Conservation (phyloP, 495 filamentous ascomycete genomes). For the Penicillium herquei region DNA sequence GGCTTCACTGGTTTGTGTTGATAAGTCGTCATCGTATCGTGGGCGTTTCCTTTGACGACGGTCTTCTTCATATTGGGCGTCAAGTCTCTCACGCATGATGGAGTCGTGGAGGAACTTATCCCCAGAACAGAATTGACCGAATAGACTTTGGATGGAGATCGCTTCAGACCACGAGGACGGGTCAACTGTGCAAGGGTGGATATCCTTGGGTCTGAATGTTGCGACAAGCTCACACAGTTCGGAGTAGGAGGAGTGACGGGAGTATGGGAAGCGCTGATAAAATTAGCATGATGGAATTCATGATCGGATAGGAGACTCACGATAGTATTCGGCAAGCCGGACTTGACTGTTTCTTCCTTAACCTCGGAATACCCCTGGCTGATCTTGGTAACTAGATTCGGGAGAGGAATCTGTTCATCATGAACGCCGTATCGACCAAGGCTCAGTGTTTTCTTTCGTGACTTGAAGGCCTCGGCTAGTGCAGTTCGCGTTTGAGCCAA, state of each 20-base stretch:
- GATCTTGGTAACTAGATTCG: conserved; percentile 41
- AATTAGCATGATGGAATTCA: conserved; percentile 1
- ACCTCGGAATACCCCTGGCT: conserved; percentile 16
- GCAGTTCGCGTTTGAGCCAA: conserved; percentile 33
- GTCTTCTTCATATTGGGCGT: conserved; percentile 17
- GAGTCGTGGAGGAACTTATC: conserved; percentile 63
- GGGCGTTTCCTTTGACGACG: conserved; percentile 8
- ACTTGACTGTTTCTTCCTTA: background rate
- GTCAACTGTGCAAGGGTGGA: conserved; percentile 83
- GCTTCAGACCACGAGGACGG: conserved; percentile 58
- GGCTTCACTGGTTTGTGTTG: conserved; percentile 21
- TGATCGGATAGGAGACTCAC: conserved; percentile 16
- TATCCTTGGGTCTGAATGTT: conserved; percentile 69
- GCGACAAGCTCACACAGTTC: conserved; percentile 73
- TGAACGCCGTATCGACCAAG: conserved; percentile 42
- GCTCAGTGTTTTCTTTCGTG: conserved; percentile 36
- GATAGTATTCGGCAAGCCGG: conserved; percentile 21
- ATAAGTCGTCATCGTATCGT: conserved; percentile 14
- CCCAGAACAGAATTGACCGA: conserved; percentile 66
- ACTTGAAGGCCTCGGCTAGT: conserved; percentile 32
- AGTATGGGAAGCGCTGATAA: conserved; percentile 70
- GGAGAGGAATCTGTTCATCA: conserved; percentile 40
- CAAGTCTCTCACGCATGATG: conserved; percentile 50
- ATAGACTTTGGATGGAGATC: conserved; percentile 63
- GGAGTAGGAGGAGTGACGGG: conserved; percentile 81